Base-by-base conservation (phyloP, 139 green algal genomes). In the Chlamydomonas sphaeroides region DNA sequence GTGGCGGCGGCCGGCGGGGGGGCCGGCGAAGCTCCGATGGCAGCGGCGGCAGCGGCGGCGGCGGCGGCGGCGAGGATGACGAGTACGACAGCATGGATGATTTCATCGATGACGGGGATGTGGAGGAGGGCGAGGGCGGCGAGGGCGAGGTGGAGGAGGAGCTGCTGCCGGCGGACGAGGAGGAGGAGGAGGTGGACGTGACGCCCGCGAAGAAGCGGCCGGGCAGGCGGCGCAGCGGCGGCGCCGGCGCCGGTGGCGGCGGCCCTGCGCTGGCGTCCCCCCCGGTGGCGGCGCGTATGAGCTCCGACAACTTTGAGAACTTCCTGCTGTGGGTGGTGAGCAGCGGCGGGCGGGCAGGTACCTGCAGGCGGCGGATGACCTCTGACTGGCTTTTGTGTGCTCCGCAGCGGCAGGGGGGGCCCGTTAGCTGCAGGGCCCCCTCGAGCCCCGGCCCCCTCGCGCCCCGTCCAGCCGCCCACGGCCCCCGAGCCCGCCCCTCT, bases 281-380 rank as follows among this genome's bases (percentile, higher is more conserved):
- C 38, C 38, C 57, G 26, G 26, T 69, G 56, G 25, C 11, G 6
- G 36, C 26, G 11, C 10, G 23, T 8, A 18, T 57, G 5, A 14
- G 41, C 56, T n/a, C 4, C 28, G 56, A 80, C 72, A 30, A n/a
- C 30, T 18, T 69, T 30, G 72, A 69, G 56, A 68, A 80, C 56
- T 80, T 80, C 72, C 66, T 38, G 56, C n/a, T 23, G 17, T 80
- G 72, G 72, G 38, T 68, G 72, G 72, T 80, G 57, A n/a, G 72
- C 4, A 4, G 26, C 30, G 61, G n/a, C 1, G n/a, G 18, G n/a
- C n/a, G n/a, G n/a, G n/a, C n/a, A n/a, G n/a, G n/a, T n/a, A n/a
- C n/a, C n/a, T n/a, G n/a, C n/a, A n/a, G n/a, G n/a, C n/a, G n/a
- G n/a, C n/a, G n/a, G n/a, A n/a, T n/a, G n/a, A n/a, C n/a, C n/a